Evolutionary conservation across 768 basidiomycete genomes (phyloP).

Genomic region (Crassisporium funariophilum): DNA sequence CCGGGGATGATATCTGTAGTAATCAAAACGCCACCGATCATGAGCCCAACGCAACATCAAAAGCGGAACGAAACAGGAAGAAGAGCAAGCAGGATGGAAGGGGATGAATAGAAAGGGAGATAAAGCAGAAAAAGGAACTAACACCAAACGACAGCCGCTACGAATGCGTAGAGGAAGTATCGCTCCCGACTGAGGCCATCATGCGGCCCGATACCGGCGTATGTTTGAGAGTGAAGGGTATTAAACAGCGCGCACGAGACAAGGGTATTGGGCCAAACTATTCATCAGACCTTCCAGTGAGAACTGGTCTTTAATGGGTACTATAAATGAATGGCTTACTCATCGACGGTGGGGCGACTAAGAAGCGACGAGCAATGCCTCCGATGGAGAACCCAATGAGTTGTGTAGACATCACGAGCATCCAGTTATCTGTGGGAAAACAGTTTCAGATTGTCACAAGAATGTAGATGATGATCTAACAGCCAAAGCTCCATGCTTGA

Average conservation of each 20-base stretch:
- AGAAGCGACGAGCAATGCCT: conserved; percentile 62
- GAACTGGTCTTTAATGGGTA: no score
- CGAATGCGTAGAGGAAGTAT: conserved; percentile 59
- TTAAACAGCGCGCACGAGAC: conserved; percentile 75
- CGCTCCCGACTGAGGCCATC: conserved; percentile 59
- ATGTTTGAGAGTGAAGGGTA: conserved; percentile 65
- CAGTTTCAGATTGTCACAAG: not conserved
- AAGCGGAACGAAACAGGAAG: not conserved
- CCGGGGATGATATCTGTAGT: conserved; percentile 59
- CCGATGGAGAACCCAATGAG: conserved; percentile 61
- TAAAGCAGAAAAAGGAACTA: conserved; percentile 17
- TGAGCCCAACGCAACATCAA: not conserved
- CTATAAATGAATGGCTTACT: conserved; percentile 41
- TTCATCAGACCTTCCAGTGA: no score
- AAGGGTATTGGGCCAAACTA: conserved; percentile 77
- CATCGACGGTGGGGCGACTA: conserved; percentile 68
- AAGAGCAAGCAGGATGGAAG: not conserved
- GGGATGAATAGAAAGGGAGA: not conserved
- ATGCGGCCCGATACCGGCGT: conserved; percentile 54
- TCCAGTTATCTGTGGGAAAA: conserved; percentile 46
- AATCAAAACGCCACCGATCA: not conserved
- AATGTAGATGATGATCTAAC: conserved; percentile 24
- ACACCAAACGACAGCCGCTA: conserved; percentile 50
- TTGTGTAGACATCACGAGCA: conserved; percentile 72
- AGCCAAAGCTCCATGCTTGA: conserved; percentile 54